Evolutionary conservation across 352 stramenopile genomes (phyloP).

Genomic region (Aphanomyces euteiches): DNA sequence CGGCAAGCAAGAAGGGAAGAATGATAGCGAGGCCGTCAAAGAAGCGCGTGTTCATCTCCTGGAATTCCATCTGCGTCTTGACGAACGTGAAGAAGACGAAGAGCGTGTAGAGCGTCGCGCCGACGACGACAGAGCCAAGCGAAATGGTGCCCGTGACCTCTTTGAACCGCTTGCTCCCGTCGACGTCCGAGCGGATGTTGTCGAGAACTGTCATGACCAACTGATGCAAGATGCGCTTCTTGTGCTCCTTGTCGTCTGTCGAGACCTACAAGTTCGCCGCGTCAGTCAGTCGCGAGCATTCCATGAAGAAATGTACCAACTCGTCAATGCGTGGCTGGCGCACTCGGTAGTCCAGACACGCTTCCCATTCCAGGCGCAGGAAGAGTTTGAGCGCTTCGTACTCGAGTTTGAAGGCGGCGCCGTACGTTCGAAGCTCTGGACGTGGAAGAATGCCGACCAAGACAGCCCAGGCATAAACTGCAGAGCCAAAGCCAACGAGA

Average conservation of each 20-base stretch:
- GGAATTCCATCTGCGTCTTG: conserved; percentile 22
- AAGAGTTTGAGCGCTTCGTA: conserved; percentile 26
- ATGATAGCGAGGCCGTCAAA: conserved; percentile 30
- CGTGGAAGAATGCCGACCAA: conserved; percentile 15
- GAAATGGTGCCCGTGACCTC: conserved; percentile 1
- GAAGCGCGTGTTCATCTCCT: conserved; percentile 24
- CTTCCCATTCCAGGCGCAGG: conserved; percentile 23
- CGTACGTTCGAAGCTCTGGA: background rate
- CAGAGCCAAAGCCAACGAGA: conserved; percentile 25
- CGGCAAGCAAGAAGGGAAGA: conserved; percentile 25
- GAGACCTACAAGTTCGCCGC: background rate
- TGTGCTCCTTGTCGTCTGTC: conserved; percentile 13
- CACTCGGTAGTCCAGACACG: conserved; percentile 21
- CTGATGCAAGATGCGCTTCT: conserved; percentile 18
- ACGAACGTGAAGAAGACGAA: conserved; percentile 6
- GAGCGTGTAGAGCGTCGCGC: conserved; percentile 15
- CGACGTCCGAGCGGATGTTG: conserved; percentile 16
- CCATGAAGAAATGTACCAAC: background rate
- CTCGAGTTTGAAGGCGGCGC: conserved; percentile 2
- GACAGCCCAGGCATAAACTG: conserved; percentile 4
- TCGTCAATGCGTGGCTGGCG: conserved; percentile 18
- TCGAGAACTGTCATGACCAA: conserved; percentile 22
- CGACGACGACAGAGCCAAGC: conserved; percentile 20
- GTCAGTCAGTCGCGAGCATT: background rate
- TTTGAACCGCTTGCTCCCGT: conserved; percentile 16